Conservation (phyloP, 495 filamentous ascomycete genomes). For the Bombardia bombarda region DNA sequence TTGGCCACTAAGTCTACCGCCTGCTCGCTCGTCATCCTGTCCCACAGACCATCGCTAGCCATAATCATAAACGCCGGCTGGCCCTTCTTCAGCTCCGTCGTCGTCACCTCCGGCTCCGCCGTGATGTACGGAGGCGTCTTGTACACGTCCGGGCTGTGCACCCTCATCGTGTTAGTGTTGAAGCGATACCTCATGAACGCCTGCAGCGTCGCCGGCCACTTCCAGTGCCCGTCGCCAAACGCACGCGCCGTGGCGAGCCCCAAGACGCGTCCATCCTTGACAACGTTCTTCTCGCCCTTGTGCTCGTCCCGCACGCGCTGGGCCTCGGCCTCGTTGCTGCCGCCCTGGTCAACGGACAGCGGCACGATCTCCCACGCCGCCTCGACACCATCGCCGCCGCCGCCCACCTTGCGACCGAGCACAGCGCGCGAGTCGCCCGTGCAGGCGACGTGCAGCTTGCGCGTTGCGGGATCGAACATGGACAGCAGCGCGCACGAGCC, state of each 20-base stretch:
- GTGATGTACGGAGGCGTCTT: constrained; percentile 58
- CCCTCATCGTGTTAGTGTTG: constrained; percentile 31
- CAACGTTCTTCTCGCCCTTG: constrained; percentile 45
- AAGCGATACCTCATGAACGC: constrained; percentile 34
- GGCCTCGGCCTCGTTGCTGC: constrained; percentile 43
- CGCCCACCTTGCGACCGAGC: constrained; percentile 35
- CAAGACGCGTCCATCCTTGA: constrained; percentile 48
- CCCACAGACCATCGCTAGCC: constrained; percentile 60
- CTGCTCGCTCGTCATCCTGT: constrained; percentile 48
- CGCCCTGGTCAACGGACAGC: constrained; percentile 54
- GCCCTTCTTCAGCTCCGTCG: constrained; percentile 38
- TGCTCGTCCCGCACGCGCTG: constrained; percentile 45
- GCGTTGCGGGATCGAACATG: constrained; percentile 41
- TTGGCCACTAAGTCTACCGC: constrained; percentile 49
- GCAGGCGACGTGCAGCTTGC: constrained; percentile 52
- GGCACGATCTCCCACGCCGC: constrained; percentile 42
- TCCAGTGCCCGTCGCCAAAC: constrained; percentile 59
- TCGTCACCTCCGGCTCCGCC: constrained; percentile 55
- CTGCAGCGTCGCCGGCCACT: constrained; percentile 47
- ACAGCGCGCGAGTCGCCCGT: constrained; percentile 45
- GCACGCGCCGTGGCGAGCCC: constrained; percentile 50
- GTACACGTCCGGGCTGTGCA: constrained; percentile 29
- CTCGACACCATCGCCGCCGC: no score
- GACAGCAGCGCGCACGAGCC: constrained; percentile 56
- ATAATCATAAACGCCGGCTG: constrained; percentile 51